Base-by-base conservation (phyloP, 2,329 filamentous ascomycete species). In the Sclerotinia subarctica region DNA sequence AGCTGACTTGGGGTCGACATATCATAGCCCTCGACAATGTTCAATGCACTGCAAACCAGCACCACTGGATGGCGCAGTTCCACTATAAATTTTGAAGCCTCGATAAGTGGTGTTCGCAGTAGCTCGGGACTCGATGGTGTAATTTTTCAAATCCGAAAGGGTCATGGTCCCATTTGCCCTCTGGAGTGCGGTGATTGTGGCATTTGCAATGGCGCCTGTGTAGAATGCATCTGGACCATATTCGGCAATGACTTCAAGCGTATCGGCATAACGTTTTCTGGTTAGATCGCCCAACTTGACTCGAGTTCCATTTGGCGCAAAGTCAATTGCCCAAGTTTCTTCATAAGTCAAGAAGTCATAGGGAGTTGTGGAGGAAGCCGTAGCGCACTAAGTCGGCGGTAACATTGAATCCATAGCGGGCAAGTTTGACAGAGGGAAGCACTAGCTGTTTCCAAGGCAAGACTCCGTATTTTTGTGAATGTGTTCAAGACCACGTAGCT, bases 151-250 rank as follows among this genome's bases (percentile, higher is more conserved):
- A 78, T 98, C 94, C 0, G 88, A 84, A 1, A 95, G 76, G 0
- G 92, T 94, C 89, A 97, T 93, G 15, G 87, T 94, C n/a, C 94
- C 94, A 72, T 94, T 92, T 2, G 82, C 79, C 0, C 82, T 81
- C 74, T 88, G 87, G 24, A 97, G 79, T 0, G 88, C 85, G 21
- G 85, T 80, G 73, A 97, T 88, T 67, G 90, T 94, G 0, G 89
- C 86, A 73, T 92, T 81, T 35, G 93, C 90, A 52, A 94, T 88
- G 0, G 86, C 81, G 0, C 92, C 92, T 0, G 80, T 81, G 77
- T 96, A 95, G 75, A 95, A 94, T 1, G 85, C 88, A 75, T 92
- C 86, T 0, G 89, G 81, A 0, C 94, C 94, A 46, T 89, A 73
- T 5, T 88, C 80, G 1, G 92, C 92, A 71, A 98, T 93, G 0